phyloP scores from a whole-genome alignment of 2,329 filamentous ascomycete genomes.

The Trichocomaceae sp. region DNA sequence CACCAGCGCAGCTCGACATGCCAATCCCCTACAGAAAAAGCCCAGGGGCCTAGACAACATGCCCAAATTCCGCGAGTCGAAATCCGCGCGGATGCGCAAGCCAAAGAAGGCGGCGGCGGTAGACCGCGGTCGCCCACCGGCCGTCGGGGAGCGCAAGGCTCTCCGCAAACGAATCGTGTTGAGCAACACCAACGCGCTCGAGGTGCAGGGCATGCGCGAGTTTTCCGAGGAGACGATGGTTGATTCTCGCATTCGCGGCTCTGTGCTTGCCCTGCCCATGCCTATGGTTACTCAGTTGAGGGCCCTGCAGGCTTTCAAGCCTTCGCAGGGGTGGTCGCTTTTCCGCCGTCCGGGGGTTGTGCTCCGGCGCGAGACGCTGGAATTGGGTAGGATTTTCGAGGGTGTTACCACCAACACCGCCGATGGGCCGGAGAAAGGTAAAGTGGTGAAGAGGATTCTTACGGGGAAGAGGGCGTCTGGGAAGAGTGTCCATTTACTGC shows the following conservation, averaged over 20 bases:
- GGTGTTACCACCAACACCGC: no score
- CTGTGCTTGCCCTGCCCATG: slow-evolving; percentile 63
- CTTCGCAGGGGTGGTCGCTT: slow-evolving; percentile 77
- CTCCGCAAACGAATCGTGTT: slow-evolving; percentile 83
- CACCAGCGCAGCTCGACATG: slow-evolving; percentile 36
- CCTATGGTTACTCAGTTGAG: slow-evolving; percentile 71
- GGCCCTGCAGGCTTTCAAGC: slow-evolving; percentile 83
- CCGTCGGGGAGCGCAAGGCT: slow-evolving; percentile 75
- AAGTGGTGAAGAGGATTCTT: slow-evolving; percentile 54
- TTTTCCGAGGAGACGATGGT: slow-evolving; percentile 52
- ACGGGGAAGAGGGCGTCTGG: slow-evolving; percentile 68
- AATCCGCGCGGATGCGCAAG: slow-evolving; percentile 38
- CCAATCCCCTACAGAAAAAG: slow-evolving; percentile 47
- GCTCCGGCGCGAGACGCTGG: slow-evolving; percentile 69
- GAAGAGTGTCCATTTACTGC: slow-evolving; percentile 80
- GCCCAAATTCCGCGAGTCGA: slow-evolving; percentile 34
- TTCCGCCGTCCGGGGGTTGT: slow-evolving; percentile 77
- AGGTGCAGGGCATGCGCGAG: slow-evolving; percentile 61
- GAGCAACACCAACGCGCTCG: slow-evolving; percentile 87
- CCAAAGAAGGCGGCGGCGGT: slow-evolving; percentile 29
- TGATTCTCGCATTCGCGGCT: slow-evolving; percentile 52
- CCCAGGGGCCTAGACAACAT: slow-evolving; percentile 18
- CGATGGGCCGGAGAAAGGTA: slow-evolving; percentile 29
- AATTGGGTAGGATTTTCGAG: slow-evolving; percentile 60
- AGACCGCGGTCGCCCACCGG: slow-evolving; percentile 53